phyloP scores from a whole-genome alignment of 1,284 basidiomycete species.

The Trametes hirsuta region DNA sequence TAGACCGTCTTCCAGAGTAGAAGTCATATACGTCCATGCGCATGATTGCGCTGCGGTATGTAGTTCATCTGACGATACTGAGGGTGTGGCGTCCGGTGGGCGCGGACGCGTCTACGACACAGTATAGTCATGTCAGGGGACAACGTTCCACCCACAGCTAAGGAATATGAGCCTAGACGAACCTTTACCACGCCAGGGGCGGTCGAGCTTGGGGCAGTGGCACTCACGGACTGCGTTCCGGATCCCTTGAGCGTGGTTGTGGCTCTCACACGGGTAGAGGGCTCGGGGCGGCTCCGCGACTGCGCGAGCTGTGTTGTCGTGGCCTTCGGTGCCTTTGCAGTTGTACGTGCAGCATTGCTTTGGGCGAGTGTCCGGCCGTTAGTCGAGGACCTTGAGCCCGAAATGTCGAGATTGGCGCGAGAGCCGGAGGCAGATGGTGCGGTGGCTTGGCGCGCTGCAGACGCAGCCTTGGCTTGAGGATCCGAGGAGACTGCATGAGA shows the following conservation, averaged over 20 bases:
- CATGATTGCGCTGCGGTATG: slow-evolving; percentile 29
- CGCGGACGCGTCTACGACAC: slow-evolving; percentile 10
- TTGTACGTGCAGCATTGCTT: slow-evolving; percentile 9
- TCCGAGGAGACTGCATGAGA: not conserved
- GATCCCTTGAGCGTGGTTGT: slow-evolving; percentile 20
- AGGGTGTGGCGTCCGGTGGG: not conserved
- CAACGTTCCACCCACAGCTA: not conserved
- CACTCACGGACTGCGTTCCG: slow-evolving; percentile 11
- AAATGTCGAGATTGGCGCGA: slow-evolving; percentile 16
- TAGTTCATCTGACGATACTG: slow-evolving; percentile 17
- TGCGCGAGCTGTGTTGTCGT: slow-evolving; percentile 15
- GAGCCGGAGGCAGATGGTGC: slow-evolving; percentile 13
- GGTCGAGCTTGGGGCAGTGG: slow-evolving; percentile 5
- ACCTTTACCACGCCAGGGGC: slow-evolving; percentile 11
- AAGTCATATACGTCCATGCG: slow-evolving; percentile 33
- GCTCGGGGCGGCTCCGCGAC: slow-evolving; percentile 9
- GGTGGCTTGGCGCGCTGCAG: slow-evolving; percentile 6
- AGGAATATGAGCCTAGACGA: not conserved
- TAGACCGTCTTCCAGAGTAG: slow-evolving; percentile 21
- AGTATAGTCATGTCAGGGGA: not conserved
- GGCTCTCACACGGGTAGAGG: slow-evolving; percentile 23
- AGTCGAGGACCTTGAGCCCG: slow-evolving; percentile 9
- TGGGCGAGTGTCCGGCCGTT: slow-evolving; percentile 7
- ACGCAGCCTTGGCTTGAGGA: slow-evolving; percentile 13
- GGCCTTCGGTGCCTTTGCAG: slow-evolving; percentile 10